These are phyloP conservation scores for Papiliotrema flavescens DNA, from an alignment of 1,284 basidiomycete species.

Conservation along the genomic window DNA sequence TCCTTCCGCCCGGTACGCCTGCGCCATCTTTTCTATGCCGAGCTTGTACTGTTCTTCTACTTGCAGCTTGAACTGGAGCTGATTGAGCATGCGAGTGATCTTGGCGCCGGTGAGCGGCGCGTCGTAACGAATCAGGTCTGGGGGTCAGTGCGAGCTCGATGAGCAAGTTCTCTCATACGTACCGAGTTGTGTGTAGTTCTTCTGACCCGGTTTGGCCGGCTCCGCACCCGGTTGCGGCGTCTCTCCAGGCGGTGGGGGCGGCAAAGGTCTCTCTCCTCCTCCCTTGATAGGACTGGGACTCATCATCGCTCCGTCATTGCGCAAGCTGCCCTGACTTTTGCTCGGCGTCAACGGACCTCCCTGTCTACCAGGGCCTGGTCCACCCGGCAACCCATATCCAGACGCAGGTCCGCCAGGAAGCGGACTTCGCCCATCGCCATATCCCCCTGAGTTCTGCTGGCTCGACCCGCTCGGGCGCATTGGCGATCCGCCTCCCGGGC, in stretches of 20 bases:
- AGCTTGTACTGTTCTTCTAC: conserved; percentile 98
- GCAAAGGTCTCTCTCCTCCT: conserved; percentile 37
- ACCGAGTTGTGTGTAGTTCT: conserved; percentile 47
- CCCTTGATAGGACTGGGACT: conserved; percentile 25
- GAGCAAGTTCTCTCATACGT: conserved; percentile 2
- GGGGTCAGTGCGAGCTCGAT: background rate
- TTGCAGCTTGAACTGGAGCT: conserved; percentile 98
- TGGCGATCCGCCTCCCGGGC: conserved; percentile 5
- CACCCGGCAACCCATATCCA: background rate
- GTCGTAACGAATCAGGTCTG: conserved; percentile 94
- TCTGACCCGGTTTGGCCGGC: conserved; percentile 15
- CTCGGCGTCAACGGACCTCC: conserved; percentile 17
- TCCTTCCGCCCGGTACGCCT: conserved; percentile 87
- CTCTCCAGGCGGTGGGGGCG: conserved; percentile 30
- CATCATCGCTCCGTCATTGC: conserved; percentile 1
- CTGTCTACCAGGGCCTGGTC: conserved; percentile 3
- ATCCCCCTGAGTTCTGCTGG: background rate
- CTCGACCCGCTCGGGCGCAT: background rate
- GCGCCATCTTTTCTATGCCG: conserved; percentile 99
- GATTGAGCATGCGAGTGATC: conserved; percentile 96
- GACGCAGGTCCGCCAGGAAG: too few species aligned
- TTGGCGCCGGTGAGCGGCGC: conserved; percentile 94
- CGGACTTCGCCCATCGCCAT: background rate
- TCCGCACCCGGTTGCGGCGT: conserved; percentile 16
- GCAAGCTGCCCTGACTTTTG: conserved; percentile 10